These are phyloP conservation scores for Fusarium sororula DNA, from an alignment of 2,329 filamentous ascomycete species.

Conservation along the genomic window DNA sequence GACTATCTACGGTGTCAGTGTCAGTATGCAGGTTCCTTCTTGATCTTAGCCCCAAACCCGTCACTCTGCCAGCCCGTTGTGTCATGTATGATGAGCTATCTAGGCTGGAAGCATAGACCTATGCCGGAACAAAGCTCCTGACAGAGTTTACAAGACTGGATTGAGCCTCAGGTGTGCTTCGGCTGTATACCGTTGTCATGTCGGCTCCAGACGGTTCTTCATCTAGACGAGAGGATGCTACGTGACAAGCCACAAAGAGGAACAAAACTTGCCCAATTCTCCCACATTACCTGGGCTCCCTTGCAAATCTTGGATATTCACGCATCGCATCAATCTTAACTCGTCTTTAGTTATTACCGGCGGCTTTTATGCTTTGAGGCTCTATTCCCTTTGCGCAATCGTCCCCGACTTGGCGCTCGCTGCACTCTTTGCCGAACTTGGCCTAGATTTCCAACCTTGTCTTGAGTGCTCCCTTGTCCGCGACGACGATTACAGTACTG, in stretches of 20 bases:
- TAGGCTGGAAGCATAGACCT: conserved; percentile 27
- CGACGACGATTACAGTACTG: conserved; percentile 7
- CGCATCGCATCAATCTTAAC: conserved; percentile 23
- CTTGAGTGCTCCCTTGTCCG: conserved; percentile 5
- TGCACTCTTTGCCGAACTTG: conserved; percentile 25
- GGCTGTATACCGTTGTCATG: conserved; percentile 10
- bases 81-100: conserved; percentile 30
- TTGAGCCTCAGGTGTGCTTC: conserved; percentile 22
- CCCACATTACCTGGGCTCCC: background rate
- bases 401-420: conserved; percentile 35
- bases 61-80: conserved; percentile 18
- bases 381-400: conserved; percentile 36
- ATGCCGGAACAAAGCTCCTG: conserved; percentile 19
- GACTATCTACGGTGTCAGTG: conserved; percentile 21
- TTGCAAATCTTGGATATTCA: conserved; percentile 27
- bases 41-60: conserved; percentile 36
- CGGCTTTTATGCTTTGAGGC: conserved; percentile 22
- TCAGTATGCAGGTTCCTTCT: conserved; percentile 36
- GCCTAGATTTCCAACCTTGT: conserved; percentile 33
- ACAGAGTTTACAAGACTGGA: conserved; percentile 20
- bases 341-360: conserved; percentile 24
- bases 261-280: conserved; percentile 27
- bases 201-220: background rate
- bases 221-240: conserved; percentile 3
- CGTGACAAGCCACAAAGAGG: conserved; percentile 3